Percentiles rank a stretch among this genome's conserved stretches.
Conservation (phyloP, 75 land plant genomes). For the Sequoia sempervirens region DNA sequence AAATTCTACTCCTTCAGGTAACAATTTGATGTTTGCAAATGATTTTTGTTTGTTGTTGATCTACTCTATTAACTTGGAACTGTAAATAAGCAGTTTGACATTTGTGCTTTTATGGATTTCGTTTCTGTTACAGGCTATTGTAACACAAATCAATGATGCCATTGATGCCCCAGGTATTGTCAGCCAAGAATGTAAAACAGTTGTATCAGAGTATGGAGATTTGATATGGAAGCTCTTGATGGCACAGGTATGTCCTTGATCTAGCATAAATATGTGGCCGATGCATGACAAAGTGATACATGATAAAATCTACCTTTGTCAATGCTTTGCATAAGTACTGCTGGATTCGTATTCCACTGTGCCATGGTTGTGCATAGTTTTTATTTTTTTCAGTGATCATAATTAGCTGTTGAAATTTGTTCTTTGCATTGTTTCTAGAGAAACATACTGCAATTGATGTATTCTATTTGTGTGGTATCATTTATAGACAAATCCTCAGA, state of each 20-base stretch:
- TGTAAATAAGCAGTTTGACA: background rate
- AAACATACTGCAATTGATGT: background rate
- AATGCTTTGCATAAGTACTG: background rate
- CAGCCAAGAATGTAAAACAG: conserved; percentile 80
- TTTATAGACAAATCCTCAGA: conserved; percentile 52
- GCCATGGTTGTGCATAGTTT: background rate
- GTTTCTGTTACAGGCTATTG: conserved; percentile 42
- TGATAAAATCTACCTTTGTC: background rate
- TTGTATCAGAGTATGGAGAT: conserved; percentile 76
- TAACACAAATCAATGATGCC: conserved; percentile 88
- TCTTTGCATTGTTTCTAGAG: background rate
- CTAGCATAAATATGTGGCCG: conserved; percentile 3
- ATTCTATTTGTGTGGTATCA: background rate
- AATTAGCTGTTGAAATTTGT: background rate
- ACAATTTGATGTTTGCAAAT: background rate
- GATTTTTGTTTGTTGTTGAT: background rate
- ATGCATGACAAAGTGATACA: background rate
- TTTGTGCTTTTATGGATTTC: conserved; percentile 3
- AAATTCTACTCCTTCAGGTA: background rate
- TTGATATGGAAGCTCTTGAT: conserved; percentile 60
- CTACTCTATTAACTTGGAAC: background rate
- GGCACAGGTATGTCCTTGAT: conserved; percentile 43
- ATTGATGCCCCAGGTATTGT: conserved; percentile 87
- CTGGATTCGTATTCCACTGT: background rate
- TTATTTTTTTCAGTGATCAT: background rate